Base-by-base conservation (phyloP, 768 basidiomycete species). In the Leccinellum albellum region DNA sequence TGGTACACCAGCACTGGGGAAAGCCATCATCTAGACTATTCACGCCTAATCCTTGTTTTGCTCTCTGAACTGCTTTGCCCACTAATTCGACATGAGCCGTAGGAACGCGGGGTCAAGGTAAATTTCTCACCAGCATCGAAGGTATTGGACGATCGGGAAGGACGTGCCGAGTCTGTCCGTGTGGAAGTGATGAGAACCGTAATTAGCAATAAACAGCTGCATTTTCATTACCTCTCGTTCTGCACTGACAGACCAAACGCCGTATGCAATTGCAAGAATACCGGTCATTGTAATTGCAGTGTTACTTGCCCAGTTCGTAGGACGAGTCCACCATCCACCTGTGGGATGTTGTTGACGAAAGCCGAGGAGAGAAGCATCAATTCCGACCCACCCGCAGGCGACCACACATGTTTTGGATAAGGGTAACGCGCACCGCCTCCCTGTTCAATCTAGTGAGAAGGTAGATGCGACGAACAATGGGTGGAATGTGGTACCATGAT, bases 251-350 rank as follows among this genome's bases (percentile, higher is more conserved):
- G 74, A 79, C 86, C 87, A 94, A 12, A 87, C 75, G 26, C 76
- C 80, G 59, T 85, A 92, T 7, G 84, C 83, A 5, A 86, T 73
- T 3, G 82, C 78, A 40, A 83, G 74, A 55, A 95, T 87, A 3
- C 91, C 91, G 54, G 79, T 76, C 58, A 83, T 80, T 17, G 82
- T 80, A 51, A 96, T 82, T 1, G 82, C 82, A 3, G 94, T 96
- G 76, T 94, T 95, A 26, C 83, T 72, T 56, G 83, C 84, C 94
- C 94, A 97, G 76, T 94, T 96, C 23, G 84, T 77, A 7, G 94
- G 94, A 20, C 91, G 84, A 33, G 85, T 83, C 94, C 94, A 98
- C 94, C 94, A 98, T 66, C 94, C 94, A 76, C 94, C 93, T 93
- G 63, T 51, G 15, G 31, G 51, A 46, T 10, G 3, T 17, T 32